These are phyloP conservation scores for Sarcomyxa edulis DNA, from an alignment of 768 basidiomycete genomes.

Conservation along the genomic window DNA sequence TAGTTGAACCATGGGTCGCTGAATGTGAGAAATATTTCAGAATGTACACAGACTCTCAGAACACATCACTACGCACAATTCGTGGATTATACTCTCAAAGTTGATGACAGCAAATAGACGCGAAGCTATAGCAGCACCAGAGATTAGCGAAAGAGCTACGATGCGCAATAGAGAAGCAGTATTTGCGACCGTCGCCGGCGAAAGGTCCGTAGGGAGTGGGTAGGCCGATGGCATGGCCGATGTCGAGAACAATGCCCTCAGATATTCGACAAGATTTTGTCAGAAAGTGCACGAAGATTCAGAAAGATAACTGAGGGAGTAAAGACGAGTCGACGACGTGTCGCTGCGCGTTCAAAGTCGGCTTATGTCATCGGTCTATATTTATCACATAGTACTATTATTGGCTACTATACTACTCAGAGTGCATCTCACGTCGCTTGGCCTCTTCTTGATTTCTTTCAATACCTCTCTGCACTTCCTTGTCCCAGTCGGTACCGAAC, in stretches of 20 bases:
- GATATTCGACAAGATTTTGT: not conserved
- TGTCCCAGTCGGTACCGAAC: slow-evolving; percentile 56
- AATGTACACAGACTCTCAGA: slow-evolving; percentile 5
- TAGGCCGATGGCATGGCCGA: slow-evolving; percentile 71
- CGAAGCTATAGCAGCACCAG: slow-evolving; percentile 91
- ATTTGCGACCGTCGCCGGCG: slow-evolving; percentile 73
- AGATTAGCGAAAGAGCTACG: slow-evolving; percentile 85
- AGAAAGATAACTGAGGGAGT: too few relatives aligned
- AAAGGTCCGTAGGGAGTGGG: slow-evolving; percentile 63
- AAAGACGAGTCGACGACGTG: slow-evolving; percentile 4
- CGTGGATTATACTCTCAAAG: slow-evolving; percentile 99
- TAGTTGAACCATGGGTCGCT: slow-evolving; percentile 99
- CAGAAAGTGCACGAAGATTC: not conserved
- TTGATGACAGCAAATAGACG: slow-evolving; percentile 96
- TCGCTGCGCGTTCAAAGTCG: too few relatives aligned
- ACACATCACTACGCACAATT: slow-evolving; percentile 67
- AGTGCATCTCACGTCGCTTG: slow-evolving; percentile 15
- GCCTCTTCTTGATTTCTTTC: slow-evolving; percentile 45
- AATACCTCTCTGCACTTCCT: slow-evolving; percentile 51
- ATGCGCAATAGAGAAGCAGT: slow-evolving; percentile 89
- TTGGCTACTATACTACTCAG: too few relatives aligned
- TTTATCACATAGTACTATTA: slow-evolving; percentile 1
- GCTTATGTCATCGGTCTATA: not conserved
- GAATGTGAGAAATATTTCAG: slow-evolving; percentile 11
- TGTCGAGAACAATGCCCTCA: slow-evolving; percentile 9